These are phyloP conservation scores for Pseudozyma sp. DNA, from an alignment of 1,284 basidiomycete species.

Conservation along the genomic window DNA sequence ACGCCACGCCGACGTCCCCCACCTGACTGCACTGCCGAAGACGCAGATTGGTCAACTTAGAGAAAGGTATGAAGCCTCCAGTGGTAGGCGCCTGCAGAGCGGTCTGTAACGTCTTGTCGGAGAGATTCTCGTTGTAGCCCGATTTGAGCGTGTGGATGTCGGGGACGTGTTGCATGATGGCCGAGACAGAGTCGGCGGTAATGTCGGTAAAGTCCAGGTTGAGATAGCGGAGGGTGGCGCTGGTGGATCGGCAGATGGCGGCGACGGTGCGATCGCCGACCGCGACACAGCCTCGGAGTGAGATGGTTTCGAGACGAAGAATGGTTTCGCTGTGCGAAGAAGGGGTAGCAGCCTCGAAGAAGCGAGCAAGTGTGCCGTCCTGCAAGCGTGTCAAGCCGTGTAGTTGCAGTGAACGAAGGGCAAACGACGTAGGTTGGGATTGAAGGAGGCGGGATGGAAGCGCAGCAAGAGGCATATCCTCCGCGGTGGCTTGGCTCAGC, in stretches of 20 bases:
- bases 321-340: conserved; percentile 1
- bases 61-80: conserved; percentile 16
- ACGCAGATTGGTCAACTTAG: conserved; percentile 27
- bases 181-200: conserved; percentile 20
- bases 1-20: conserved; percentile 20
- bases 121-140: conserved; percentile 36
- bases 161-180: conserved; percentile 16
- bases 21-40: conserved; percentile 28
- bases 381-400: conserved; percentile 39
- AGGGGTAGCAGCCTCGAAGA: conserved; percentile 25
- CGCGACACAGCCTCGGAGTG: conserved; percentile 31
- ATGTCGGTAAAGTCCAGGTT: conserved; percentile 48
- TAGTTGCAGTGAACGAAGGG: conserved; percentile 36
- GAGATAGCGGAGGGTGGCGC: conserved; percentile 31
- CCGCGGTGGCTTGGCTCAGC: background rate
- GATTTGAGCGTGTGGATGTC: conserved; percentile 32
- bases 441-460: conserved; percentile 9
- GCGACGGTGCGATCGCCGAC: conserved; percentile 31
- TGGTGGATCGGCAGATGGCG: conserved; percentile 28
- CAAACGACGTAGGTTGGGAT: conserved; percentile 21
- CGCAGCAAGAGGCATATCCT: conserved; percentile 21
- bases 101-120: conserved; percentile 18
- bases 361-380: conserved; percentile 27
- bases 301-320: conserved; percentile 28
- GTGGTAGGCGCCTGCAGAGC: conserved; percentile 21